Percentiles rank a stretch among this genome's conserved stretches.
Conservation (phyloP, 345 rosid genomes). For the Hypericum androsaemum region DNA sequence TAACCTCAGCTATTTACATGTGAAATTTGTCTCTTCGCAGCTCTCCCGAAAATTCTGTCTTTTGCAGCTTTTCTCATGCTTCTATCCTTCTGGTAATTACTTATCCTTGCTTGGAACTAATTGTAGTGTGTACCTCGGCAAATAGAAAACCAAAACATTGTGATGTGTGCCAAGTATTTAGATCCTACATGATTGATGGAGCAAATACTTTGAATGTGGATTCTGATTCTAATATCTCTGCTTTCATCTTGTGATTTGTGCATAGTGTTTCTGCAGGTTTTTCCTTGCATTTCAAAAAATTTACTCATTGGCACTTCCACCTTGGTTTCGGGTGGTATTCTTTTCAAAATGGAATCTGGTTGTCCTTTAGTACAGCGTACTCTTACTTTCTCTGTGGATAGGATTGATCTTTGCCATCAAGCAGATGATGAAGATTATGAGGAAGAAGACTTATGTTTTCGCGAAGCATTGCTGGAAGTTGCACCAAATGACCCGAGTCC, state of each 20-base stretch:
- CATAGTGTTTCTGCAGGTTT: too few species aligned
- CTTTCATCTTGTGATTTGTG: too few species aligned
- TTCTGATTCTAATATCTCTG: too few species aligned
- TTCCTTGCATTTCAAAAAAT: too few species aligned
- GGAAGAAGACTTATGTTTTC: constrained; percentile 47
- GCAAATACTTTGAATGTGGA: too few species aligned
- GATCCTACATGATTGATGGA: too few species aligned
- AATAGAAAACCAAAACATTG: too few species aligned
- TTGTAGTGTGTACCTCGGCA: too few species aligned
- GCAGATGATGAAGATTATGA: constrained; percentile 53
- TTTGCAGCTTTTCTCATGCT: constrained; percentile 58
- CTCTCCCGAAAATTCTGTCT: constrained; percentile 44
- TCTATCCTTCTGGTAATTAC: constrained; percentile 55
- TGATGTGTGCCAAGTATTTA: too few species aligned
- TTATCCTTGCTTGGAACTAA: not conserved
- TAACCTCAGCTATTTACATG: constrained; percentile 1
- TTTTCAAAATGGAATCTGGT: too few species aligned
- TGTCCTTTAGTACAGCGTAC: not conserved
- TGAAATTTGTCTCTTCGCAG: constrained; percentile 29
- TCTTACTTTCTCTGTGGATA: constrained; percentile 18
- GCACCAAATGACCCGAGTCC: constrained; percentile 25
- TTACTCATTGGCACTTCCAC: too few species aligned
- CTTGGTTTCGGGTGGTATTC: too few species aligned
- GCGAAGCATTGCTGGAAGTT: constrained; percentile 41
- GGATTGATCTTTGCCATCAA: constrained; percentile 69